Base-by-base conservation (phyloP, 768 basidiomycete genomes). In the Mycena pura region DNA sequence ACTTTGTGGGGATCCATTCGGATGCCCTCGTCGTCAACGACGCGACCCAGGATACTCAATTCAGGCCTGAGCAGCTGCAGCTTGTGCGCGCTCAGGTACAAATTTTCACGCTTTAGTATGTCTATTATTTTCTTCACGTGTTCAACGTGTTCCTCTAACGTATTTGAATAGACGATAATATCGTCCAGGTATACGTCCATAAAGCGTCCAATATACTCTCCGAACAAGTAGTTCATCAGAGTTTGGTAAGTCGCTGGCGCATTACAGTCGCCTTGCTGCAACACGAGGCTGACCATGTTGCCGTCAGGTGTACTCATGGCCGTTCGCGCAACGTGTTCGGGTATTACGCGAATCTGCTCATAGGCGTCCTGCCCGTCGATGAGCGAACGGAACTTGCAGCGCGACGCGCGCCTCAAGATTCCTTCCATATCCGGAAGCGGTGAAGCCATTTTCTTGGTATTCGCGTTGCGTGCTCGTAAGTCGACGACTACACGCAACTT, bases 1-100 rank as follows among this genome's bases (percentile, higher is more conserved):
- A 84, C 78, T 38, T 83, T 84, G 10, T 74, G 63, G 0, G 78
- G 77, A 39, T 83, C 79, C 78, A 82, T 81, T 0, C 53, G 53
- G 19, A 84, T 80, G 0, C 81, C 79, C 0, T 73, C 19, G 21
- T 76, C 67, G 21, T 74, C 70, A 1, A 84, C 56, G 0, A 79
- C 51, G 1, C 68, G 65, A 1, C 77, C 77, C 0, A 79, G 52
- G 1, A 78, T 36, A 19, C 76, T 73, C 19, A 78, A 21, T 32
- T 70, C 67, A 0, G 50, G 8, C 0, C 47, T 49, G 0, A 81
- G 47, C 38, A 80, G 76, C 0, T 69, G 56, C 0, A 79, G 65
- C 53, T 82, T 81, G 0, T 60, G 29, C 6, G 65, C 45, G 27
- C 73, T 77, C 0, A 80, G 64, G 69, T 76, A 81, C 2, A 81